A percentile compares a stretch with the other conserved stretches of the same genome.
phyloP scores from a whole-genome alignment of 2,329 filamentous ascomycete species.

The Dendryphion nanum region DNA sequence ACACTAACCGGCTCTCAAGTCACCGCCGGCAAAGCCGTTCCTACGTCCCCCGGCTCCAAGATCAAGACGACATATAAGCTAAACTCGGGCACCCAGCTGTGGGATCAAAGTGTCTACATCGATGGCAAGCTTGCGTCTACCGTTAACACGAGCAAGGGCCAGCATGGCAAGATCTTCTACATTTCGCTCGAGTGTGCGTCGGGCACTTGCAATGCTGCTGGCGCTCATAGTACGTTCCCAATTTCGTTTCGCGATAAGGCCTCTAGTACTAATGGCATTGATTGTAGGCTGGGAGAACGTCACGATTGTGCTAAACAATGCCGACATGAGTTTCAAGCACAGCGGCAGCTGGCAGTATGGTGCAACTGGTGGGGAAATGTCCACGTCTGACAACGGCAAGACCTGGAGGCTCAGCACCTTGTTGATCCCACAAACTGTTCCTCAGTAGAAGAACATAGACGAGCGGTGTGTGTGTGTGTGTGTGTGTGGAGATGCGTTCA shows the following conservation, averaged over 20 bases:
- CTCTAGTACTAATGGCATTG: too few relatives aligned
- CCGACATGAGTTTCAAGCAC: constrained; percentile 13
- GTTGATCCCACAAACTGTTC: constrained; percentile 1
- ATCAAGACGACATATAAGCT: constrained; percentile 21
- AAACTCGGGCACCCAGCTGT: constrained; percentile 16
- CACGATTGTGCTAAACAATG: constrained; percentile 12
- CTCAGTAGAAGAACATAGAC: too few relatives aligned
- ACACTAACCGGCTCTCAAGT: not conserved
- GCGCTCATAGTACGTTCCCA: constrained; percentile 19
- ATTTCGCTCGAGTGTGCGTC: constrained; percentile 20
- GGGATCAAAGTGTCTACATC: constrained; percentile 24
- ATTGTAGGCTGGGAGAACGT: constrained; percentile 17
- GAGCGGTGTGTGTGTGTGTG: too few relatives aligned
- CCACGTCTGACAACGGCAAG: constrained; percentile 17
- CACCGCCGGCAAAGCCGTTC: constrained; percentile 13
- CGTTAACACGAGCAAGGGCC: constrained; percentile 19
- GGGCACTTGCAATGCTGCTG: constrained; percentile 13
- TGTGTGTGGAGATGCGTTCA: too few relatives aligned
- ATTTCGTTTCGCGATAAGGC: too few relatives aligned
- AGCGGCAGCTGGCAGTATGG: constrained; percentile 12
- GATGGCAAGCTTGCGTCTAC: constrained; percentile 19
- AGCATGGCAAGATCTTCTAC: constrained; percentile 22
- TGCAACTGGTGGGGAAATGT: constrained; percentile 16
- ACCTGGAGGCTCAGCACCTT: constrained; percentile 17
- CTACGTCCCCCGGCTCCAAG: constrained; percentile 12